phyloP scores from a whole-genome alignment of 805 yeast genomes.

The Myxozyma neglecta region DNA sequence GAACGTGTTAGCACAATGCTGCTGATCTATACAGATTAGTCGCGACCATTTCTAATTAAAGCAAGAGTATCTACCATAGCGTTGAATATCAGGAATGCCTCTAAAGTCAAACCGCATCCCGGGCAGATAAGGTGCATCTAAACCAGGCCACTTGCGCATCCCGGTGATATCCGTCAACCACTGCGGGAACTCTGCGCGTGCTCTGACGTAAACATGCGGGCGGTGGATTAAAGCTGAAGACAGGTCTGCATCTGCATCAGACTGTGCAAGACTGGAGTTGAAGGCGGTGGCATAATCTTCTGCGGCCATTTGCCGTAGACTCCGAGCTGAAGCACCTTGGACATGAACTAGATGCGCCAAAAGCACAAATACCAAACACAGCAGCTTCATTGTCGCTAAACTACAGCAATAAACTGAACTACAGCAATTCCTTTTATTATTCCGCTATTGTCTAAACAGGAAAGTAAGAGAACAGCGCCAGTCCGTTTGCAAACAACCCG shows the following conservation, averaged over 20 bases:
- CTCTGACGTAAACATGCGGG: background rate
- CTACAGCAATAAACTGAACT: background rate
- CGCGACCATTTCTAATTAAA: background rate
- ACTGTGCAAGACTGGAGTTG: too few relatives aligned
- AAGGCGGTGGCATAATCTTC: too few relatives aligned
- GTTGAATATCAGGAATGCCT: slow-evolving; percentile 14
- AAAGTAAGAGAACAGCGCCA: background rate
- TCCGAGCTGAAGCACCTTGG: too few relatives aligned
- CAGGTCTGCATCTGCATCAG: background rate
- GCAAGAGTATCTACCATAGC: slow-evolving; percentile 5
- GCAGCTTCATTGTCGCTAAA: too few relatives aligned
- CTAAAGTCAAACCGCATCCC: slow-evolving; percentile 19
- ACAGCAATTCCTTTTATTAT: background rate
- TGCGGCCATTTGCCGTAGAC: too few relatives aligned
- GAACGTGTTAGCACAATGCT: slow-evolving; percentile 11
- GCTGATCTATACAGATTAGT: slow-evolving; percentile 12
- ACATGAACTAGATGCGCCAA: too few relatives aligned
- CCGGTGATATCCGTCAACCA: slow-evolving; percentile 24
- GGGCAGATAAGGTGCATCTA: slow-evolving; percentile 22
- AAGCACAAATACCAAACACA: too few relatives aligned
- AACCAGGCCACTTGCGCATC: slow-evolving; percentile 19
- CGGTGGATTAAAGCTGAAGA: background rate
- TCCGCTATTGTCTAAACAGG: background rate
- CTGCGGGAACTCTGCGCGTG: slow-evolving; percentile 19
- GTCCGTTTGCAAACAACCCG: background rate